A percentile compares a stretch with the other conserved stretches of the same genome.
Conservation (phyloP, 2,329 filamentous ascomycete species). For the Diaporthe capsici region DNA sequence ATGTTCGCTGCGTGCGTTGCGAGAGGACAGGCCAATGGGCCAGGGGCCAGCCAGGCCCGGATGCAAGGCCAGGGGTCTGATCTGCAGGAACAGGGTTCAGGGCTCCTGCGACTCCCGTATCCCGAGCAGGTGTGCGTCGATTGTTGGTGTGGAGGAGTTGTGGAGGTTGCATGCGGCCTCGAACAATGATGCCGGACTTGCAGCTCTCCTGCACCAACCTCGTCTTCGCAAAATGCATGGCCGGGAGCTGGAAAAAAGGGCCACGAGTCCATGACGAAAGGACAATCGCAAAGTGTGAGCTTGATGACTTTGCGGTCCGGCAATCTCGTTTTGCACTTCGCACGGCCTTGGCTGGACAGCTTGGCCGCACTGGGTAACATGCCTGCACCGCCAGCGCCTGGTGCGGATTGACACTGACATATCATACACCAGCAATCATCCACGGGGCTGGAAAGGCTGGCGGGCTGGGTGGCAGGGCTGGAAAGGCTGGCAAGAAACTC, state of each 20-base stretch:
- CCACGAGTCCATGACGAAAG: constrained; percentile 34
- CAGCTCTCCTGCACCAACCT: constrained; percentile 16
- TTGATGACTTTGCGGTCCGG: constrained; percentile 12
- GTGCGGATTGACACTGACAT: not conserved
- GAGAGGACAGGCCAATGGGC: not conserved
- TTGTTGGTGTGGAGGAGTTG: constrained; percentile 28
- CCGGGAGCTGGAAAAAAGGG: constrained; percentile 19
- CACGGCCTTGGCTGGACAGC: constrained; percentile 16
- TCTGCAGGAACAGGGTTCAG: constrained; percentile 30
- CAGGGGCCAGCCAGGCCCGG: constrained; percentile 13
- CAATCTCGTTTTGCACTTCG: constrained; percentile 26
- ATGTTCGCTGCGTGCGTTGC: constrained; percentile 22
- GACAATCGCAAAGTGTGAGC: constrained; percentile 1
- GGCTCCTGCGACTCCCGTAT: constrained; percentile 34
- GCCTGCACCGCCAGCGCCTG: constrained; percentile 8
- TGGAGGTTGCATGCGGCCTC: constrained; percentile 32
- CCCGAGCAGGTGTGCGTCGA: constrained; percentile 34
- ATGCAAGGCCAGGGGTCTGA: constrained; percentile 27
- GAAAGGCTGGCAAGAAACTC: not conserved
- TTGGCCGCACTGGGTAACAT: not conserved
- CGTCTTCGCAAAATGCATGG: constrained; percentile 1
- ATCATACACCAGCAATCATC: not conserved
- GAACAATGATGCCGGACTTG: constrained; percentile 13
- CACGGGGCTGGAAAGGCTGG: constrained; percentile 15
- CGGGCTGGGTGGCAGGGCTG: constrained; percentile 17